phyloP scores from a whole-genome alignment of 2,329 filamentous ascomycete genomes.

The Stagonosporopsis chrysanthemi region DNA sequence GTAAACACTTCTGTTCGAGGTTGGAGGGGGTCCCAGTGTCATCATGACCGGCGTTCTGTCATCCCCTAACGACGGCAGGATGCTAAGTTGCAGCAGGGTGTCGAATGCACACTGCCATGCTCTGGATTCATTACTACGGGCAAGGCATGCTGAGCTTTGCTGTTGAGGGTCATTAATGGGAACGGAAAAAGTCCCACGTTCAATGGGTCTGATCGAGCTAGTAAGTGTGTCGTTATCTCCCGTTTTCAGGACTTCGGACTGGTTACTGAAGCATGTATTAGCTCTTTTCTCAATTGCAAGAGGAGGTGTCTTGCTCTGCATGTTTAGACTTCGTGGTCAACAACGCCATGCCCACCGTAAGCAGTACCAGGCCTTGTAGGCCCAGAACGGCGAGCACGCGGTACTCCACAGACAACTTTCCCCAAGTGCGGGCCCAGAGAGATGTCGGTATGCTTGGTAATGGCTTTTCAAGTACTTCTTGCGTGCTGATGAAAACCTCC shows the following conservation, averaged over 20 bases:
- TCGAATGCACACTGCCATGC: slow-evolving; percentile 38
- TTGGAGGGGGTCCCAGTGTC: slow-evolving; percentile 18
- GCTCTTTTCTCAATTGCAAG: background rate
- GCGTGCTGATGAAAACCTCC: slow-evolving; percentile 30
- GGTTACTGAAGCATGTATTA: slow-evolving; percentile 1
- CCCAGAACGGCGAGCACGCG: slow-evolving; percentile 33
- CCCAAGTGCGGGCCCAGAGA: slow-evolving; percentile 36
- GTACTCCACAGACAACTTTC: slow-evolving; percentile 27
- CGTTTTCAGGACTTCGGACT: background rate
- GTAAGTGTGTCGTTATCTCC: slow-evolving; percentile 3
- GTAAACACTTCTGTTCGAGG: slow-evolving; percentile 11
- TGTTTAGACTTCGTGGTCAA: slow-evolving; percentile 20
- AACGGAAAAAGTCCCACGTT: slow-evolving; percentile 32
- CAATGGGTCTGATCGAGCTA: slow-evolving; percentile 14
- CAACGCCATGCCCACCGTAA: slow-evolving; percentile 27
- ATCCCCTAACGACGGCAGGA: slow-evolving; percentile 24
- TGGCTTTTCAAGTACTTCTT: slow-evolving; percentile 29
- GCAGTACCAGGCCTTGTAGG: slow-evolving; percentile 28
- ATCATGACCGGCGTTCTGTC: slow-evolving; percentile 24
- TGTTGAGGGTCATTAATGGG: slow-evolving; percentile 29
- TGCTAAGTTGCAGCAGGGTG: slow-evolving; percentile 27
- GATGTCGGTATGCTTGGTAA: slow-evolving; percentile 33
- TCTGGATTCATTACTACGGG: slow-evolving; percentile 31
- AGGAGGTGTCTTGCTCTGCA: slow-evolving; percentile 15
- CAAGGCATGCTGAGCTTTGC: slow-evolving; percentile 38